These are phyloP conservation scores for Pseudogymnoascus sp. DNA, from an alignment of 2,329 filamentous ascomycete species.

Conservation along the genomic window DNA sequence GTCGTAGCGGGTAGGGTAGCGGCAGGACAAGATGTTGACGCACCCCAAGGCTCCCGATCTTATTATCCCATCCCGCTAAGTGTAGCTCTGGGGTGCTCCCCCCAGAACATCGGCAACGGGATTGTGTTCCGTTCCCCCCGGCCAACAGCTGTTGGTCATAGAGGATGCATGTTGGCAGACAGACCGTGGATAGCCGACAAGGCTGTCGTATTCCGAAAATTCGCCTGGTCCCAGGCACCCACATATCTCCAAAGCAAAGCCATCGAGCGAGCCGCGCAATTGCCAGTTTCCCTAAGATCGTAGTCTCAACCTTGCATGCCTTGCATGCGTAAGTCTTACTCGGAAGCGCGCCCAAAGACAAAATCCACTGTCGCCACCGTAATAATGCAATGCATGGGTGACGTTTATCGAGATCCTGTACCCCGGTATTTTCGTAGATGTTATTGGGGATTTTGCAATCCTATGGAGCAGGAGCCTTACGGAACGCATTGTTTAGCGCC, in stretches of 20 bases:
- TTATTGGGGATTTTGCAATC: not conserved
- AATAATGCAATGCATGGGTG: not conserved
- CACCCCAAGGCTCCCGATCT: not conserved
- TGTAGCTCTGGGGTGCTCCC: not conserved
- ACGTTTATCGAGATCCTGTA: not conserved
- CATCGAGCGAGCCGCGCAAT: not conserved
- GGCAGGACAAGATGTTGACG: not conserved
- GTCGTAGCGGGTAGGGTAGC: not conserved
- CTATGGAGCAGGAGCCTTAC: not conserved
- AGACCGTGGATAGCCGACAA: not conserved
- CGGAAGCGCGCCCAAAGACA: not conserved
- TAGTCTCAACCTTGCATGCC: not conserved
- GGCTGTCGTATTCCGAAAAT: not conserved
- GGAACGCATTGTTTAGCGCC: not conserved
- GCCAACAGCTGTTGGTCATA: not conserved
- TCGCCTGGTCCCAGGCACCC: not conserved
- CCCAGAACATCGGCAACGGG: not conserved
- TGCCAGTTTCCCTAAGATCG: not conserved
- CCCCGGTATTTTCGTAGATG: not conserved
- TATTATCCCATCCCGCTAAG: not conserved
- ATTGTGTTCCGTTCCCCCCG: conserved; percentile 4
- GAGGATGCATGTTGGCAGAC: not conserved
- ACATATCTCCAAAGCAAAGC: not conserved
- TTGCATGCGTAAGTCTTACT: not conserved
- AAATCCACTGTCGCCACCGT: not conserved